Conservation (phyloP, 805 yeast species). For the Phaffomyces opuntiae region DNA sequence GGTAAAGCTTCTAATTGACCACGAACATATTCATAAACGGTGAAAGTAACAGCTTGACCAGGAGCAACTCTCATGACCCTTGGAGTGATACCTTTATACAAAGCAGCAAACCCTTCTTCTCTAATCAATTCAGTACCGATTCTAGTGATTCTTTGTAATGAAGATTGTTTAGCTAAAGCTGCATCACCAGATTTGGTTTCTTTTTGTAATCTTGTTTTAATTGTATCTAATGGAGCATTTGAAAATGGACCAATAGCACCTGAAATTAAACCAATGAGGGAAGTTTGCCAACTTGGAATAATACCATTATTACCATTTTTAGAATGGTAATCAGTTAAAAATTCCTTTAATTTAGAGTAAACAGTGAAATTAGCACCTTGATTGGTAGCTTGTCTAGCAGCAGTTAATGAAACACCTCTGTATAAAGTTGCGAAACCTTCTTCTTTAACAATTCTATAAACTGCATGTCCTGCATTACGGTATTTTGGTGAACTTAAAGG, state of each 20-base stretch:
- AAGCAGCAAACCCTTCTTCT: conserved; percentile 84
- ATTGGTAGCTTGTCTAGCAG: conserved; percentile 96
- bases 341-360: conserved; percentile 76
- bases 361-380: conserved; percentile 98
- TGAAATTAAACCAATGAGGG: conserved; percentile 80
- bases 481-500: conserved; percentile 75
- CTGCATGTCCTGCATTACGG: conserved; percentile 89
- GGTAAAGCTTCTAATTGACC: conserved; percentile 43
- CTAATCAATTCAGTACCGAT: conserved; percentile 75
- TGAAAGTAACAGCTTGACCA: conserved; percentile 97
- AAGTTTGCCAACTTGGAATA: conserved; percentile 92
- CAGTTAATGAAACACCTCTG: conserved; percentile 92
- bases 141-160: conserved; percentile 69
- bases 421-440: conserved; percentile 87
- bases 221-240: conserved; percentile 95
- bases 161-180: conserved; percentile 40
- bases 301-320: conserved; percentile 30
- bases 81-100: conserved; percentile 97
- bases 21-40: conserved; percentile 88
- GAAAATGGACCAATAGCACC: conserved; percentile 98
- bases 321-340: conserved; percentile 54
- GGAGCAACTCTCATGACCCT: conserved; percentile 99
- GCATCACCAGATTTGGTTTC: conserved; percentile 52
- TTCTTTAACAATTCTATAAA: conserved; percentile 74
- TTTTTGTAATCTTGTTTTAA: conserved; percentile 93